Evolutionary conservation across 225 moss, liverwort and hornwort species (phyloP).

Genomic region (Bryum argenteum): DNA sequence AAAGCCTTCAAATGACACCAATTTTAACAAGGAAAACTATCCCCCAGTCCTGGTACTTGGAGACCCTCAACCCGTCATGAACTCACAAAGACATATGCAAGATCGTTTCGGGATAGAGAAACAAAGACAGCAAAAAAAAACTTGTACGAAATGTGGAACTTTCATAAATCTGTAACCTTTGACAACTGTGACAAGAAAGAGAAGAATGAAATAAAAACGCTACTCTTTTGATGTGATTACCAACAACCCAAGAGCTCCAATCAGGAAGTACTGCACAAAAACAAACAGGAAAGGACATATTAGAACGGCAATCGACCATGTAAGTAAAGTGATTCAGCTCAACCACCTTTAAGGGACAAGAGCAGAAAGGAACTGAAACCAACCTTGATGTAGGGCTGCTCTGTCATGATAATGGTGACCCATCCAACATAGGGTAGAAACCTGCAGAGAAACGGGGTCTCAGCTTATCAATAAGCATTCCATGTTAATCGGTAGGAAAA

Average conservation of each 20-base stretch:
- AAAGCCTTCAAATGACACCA: too few species aligned
- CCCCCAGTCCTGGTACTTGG: too few species aligned
- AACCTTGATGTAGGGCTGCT: conserved; percentile 97
- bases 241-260: conserved; percentile 92
- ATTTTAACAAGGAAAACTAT: too few species aligned
- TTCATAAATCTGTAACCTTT: conserved; percentile 36
- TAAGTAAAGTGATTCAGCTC: neutral
- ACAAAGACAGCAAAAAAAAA: conserved; percentile 30
- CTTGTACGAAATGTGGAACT: conserved; percentile 30
- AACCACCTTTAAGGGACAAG: neutral
- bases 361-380: conserved; percentile 22
- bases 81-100: neutral
- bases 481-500: conserved; percentile 1
- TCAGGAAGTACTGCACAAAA: conserved; percentile 83
- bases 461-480: conserved; percentile 5
- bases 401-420: conserved; percentile 99
- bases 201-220: conserved; percentile 4
- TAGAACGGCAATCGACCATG: neutral
- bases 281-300: conserved; percentile 14
- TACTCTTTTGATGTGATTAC: conserved; percentile 95
- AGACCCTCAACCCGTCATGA: conserved; percentile 5
- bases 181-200: conserved; percentile 22
- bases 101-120: neutral
- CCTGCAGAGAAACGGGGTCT: conserved; percentile 36
- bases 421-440: conserved; percentile 98